These are phyloP conservation scores for Aspergillus ochraceus DNA, from an alignment of 2,329 filamentous ascomycete genomes.

Conservation along the genomic window DNA sequence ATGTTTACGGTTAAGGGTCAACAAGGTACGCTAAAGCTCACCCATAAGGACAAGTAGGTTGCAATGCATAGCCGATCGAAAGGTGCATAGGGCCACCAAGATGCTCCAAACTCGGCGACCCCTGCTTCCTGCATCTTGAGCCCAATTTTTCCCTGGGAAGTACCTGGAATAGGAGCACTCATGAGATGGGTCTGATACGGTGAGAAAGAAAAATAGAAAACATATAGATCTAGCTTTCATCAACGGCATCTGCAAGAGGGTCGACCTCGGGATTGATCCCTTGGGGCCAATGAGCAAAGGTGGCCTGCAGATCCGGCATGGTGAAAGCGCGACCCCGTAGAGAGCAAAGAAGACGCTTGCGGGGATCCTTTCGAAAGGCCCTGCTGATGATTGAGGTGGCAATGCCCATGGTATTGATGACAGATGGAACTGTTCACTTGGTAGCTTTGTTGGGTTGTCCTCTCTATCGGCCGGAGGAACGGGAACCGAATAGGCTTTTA, in stretches of 20 bases:
- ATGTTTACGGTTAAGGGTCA: not conserved
- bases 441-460: no score
- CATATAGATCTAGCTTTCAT: not conserved
- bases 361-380: not conserved
- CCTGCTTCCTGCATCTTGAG: not conserved
- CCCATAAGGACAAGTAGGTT: not conserved
- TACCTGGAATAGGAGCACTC: not conserved
- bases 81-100: not conserved
- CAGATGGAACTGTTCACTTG: not conserved
- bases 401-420: not conserved
- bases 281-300: slow-evolving; percentile 1
- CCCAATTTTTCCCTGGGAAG: not conserved
- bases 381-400: not conserved
- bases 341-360: slow-evolving; percentile 2
- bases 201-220: no score
- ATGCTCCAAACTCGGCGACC: not conserved
- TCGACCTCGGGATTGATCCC: not conserved
- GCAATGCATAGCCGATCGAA: not conserved
- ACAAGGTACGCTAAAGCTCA: not conserved
- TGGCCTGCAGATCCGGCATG: not conserved
- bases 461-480: no score
- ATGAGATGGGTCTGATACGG: not conserved
- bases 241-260: not conserved
- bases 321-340: not conserved
- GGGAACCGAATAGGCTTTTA: no score